Conservation (phyloP, 208 protist species). For the Wallacemonas collosoma region DNA sequence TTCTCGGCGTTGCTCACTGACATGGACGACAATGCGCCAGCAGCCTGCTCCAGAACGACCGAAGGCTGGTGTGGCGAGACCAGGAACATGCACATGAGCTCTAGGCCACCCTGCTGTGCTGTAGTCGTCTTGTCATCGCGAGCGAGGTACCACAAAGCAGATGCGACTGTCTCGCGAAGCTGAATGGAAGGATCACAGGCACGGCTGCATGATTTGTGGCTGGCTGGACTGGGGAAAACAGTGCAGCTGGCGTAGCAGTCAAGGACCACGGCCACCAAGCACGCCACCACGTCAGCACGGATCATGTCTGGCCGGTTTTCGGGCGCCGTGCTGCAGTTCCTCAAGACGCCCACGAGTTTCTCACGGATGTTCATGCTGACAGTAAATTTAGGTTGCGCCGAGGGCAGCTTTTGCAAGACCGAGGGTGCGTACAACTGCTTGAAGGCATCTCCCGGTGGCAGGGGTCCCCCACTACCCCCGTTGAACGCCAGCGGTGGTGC, state of each 20-base stretch:
- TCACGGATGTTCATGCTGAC: conserved; percentile 80
- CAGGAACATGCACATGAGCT: conserved; percentile 83
- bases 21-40: conserved; percentile 86
- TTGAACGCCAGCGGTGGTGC: background rate
- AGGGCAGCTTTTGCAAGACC: conserved; percentile 36
- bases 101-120: conserved; percentile 75
- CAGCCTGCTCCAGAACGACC: conserved; percentile 88
- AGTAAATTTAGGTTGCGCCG: conserved; percentile 23
- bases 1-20: conserved; percentile 88
- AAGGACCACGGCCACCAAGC: conserved; percentile 73
- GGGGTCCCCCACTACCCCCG: background rate
- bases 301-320: conserved; percentile 81
- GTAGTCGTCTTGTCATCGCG: conserved; percentile 86
- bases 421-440: conserved; percentile 22
- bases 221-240: conserved; percentile 32
- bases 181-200: conserved; percentile 62
- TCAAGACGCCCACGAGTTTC: conserved; percentile 86
- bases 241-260: conserved; percentile 65
- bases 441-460: conserved; percentile 20
- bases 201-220: conserved; percentile 53
- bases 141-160: conserved; percentile 87
- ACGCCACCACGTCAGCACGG: conserved; percentile 49
- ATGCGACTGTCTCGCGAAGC: conserved; percentile 88
- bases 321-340: conserved; percentile 85
- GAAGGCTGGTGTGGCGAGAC: conserved; percentile 56